A percentile compares a stretch with the other conserved stretches of the same genome.
Conservation (phyloP, 805 yeast species). For the Osmozyma mogii region DNA sequence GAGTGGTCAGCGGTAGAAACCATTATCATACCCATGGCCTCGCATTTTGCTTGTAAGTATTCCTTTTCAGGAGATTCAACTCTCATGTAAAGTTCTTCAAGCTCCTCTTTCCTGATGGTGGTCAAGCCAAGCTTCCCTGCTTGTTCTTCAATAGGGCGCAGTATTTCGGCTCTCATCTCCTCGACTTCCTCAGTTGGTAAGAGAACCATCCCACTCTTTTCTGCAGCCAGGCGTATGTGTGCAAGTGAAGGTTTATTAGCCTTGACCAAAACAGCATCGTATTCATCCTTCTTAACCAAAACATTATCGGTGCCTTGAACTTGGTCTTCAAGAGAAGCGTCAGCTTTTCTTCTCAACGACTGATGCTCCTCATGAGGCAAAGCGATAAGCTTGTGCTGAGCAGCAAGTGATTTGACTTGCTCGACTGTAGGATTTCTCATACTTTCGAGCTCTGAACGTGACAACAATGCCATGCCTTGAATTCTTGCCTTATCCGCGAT, state of each 20-base stretch:
- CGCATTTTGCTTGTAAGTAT: conserved; percentile 1
- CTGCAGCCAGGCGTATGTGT: conserved; percentile 18
- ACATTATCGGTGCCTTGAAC: conserved; percentile 10
- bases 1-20: too few species aligned
- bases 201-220: conserved; percentile 17
- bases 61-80: conserved; percentile 3
- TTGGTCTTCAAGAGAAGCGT: conserved; percentile 9
- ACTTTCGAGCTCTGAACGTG: too few species aligned
- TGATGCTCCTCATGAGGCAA: conserved; percentile 3
- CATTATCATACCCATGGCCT: too few species aligned
- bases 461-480: too few species aligned
- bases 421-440: conserved; percentile 6
- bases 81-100: conserved; percentile 7
- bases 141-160: neutral
- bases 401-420: conserved; percentile 6
- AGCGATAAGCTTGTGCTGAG: conserved; percentile 3
- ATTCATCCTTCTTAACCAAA: conserved; percentile 16
- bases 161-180: neutral
- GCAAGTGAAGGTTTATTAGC: conserved; percentile 19
- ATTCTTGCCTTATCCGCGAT: too few species aligned
- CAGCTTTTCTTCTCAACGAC: conserved; percentile 7
- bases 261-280: conserved; percentile 13
- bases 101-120: conserved; percentile 8
- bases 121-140: neutral
- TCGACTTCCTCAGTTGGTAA: too few species aligned